Evolutionary conservation across 495 filamentous ascomycete species (phyloP).

Genomic region (Tuber umbilicatum): DNA sequence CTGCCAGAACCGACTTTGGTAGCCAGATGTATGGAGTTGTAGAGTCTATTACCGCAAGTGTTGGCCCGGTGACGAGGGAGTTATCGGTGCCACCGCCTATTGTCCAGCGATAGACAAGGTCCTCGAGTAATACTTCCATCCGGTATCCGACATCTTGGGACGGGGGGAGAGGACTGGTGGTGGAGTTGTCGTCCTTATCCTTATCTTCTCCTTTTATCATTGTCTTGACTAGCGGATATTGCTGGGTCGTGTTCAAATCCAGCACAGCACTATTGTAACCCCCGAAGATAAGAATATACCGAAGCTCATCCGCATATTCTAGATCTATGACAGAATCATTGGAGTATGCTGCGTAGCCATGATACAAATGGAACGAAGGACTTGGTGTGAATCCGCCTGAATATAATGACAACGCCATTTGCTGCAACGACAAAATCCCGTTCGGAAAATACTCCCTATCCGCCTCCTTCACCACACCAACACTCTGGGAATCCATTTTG

Average conservation of each 20-base stretch:
- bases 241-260: conserved; percentile 35
- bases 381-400: conserved; percentile 17
- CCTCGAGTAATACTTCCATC: conserved; percentile 29
- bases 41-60: conserved; percentile 32
- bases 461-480: conserved; percentile 25
- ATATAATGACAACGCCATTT: conserved; percentile 32
- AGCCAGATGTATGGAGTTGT: conserved; percentile 38
- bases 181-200: not conserved
- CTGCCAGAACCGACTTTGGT: conserved; percentile 19
- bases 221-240: conserved; percentile 28
- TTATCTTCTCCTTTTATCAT: not conserved
- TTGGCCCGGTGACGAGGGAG: conserved; percentile 21
- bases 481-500: conserved; percentile 18
- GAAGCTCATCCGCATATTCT: not conserved
- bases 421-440: conserved; percentile 30
- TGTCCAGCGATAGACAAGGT: conserved; percentile 38
- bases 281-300: conserved; percentile 30
- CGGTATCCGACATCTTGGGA: conserved; percentile 16
- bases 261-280: conserved; percentile 22
- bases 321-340: conserved; percentile 14
- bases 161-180: conserved; percentile 12
- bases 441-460: conserved; percentile 18
- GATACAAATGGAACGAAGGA: conserved; percentile 28
- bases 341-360: conserved; percentile 10
- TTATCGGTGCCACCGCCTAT: conserved; percentile 29